Conservation (phyloP, 139 green algal genomes). For the Yamagishiella unicocca region DNA sequence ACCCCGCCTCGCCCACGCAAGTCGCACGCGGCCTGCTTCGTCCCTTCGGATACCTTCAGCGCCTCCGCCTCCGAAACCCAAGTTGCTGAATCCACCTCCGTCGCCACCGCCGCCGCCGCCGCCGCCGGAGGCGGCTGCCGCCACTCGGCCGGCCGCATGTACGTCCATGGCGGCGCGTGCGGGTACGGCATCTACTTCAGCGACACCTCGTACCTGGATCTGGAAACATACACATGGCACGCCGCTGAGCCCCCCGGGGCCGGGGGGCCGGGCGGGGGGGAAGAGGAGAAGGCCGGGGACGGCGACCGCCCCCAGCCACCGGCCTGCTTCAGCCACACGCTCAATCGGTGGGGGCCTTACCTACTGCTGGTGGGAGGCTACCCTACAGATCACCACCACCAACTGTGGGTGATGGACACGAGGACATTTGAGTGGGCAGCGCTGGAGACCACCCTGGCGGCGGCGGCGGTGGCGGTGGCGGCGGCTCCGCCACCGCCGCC, state of each 20-base stretch:
- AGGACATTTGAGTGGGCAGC: background rate
- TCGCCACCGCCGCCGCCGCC: too few species aligned
- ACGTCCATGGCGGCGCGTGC: constrained; percentile 61
- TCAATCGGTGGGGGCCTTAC: constrained; percentile 39
- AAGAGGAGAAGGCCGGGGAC: background rate
- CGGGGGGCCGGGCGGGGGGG: background rate
- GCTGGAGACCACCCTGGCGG: background rate
- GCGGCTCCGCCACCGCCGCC: background rate
- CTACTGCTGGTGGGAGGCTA: constrained; percentile 67
- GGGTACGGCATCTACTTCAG: constrained; percentile 52
- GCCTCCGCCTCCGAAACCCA: background rate
- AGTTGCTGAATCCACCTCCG: too few species aligned
- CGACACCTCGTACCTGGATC: constrained; percentile 55
- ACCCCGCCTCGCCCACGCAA: constrained; percentile 51
- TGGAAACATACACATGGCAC: constrained; percentile 32
- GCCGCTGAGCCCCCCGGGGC: background rate
- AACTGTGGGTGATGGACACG: constrained; percentile 49
- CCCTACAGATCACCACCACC: constrained; percentile 49
- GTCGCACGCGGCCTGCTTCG: constrained; percentile 52
- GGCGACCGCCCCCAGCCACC: background rate
- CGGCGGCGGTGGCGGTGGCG: background rate
- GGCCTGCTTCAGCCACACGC: constrained; percentile 67
- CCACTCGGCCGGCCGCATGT: constrained; percentile 45
- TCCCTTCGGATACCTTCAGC: background rate
- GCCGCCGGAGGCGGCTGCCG: background rate